phyloP scores from a whole-genome alignment of 192 early-diverging fungal genomes.

The Cetraspora pellucida region DNA sequence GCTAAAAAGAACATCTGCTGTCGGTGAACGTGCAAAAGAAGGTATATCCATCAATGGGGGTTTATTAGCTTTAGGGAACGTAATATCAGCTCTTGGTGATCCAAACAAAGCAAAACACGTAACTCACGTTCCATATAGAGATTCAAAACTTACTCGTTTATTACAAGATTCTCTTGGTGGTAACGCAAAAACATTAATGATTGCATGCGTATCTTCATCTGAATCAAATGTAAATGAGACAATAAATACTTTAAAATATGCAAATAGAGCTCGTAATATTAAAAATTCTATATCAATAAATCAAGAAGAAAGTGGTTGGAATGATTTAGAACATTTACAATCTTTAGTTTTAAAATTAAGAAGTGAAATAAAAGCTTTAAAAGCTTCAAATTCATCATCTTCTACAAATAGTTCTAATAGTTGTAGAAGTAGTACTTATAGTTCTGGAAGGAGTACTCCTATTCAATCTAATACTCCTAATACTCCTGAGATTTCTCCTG shows the following conservation, averaged over 20 bases:
- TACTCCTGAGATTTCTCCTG: conserved; percentile 31
- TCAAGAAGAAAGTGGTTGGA: conserved; percentile 66
- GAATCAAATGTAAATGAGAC: conserved; percentile 88
- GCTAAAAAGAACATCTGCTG: conserved; percentile 90
- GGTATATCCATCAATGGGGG: conserved; percentile 98
- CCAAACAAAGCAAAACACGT: conserved; percentile 54
- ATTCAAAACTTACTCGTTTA: conserved; percentile 96
- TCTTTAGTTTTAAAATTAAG: conserved; percentile 65
- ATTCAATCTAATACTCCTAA: conserved; percentile 36
- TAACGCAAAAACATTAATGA: conserved; percentile 91
- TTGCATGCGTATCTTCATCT: conserved; percentile 90
- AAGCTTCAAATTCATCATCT: not conserved
- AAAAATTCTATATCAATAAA: conserved; percentile 86
- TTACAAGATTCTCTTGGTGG: conserved; percentile 97
- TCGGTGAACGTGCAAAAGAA: conserved; percentile 91
- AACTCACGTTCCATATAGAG: conserved; percentile 92
- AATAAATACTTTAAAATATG: conserved; percentile 95
- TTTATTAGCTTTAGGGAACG: conserved; percentile 93
- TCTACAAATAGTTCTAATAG: not conserved
- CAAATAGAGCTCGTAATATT: conserved; percentile 95
- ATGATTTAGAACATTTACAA: conserved; percentile 67
- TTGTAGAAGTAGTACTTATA: not conserved
- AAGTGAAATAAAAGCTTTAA: conserved; percentile 53
- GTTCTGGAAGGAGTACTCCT: conserved; percentile 39
- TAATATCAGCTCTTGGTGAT: conserved; percentile 96